These are phyloP conservation scores for Saturnispora dispora DNA, from an alignment of 805 yeast species.

Conservation along the genomic window DNA sequence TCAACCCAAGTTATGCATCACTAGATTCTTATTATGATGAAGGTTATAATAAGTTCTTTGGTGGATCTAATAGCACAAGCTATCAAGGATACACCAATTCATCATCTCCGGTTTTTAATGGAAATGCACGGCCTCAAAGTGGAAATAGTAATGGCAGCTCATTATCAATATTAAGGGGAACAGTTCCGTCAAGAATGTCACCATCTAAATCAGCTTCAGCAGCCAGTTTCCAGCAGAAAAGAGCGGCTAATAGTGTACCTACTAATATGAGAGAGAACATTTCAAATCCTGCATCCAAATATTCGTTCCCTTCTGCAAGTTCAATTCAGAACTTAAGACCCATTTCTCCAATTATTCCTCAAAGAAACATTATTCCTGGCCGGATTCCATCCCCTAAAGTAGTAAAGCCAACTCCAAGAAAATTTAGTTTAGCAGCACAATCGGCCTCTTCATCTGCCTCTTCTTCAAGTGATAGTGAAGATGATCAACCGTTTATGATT, in stretches of 20 bases:
- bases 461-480: neutral
- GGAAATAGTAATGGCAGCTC: neutral
- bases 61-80: neutral
- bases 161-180: neutral
- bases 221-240: neutral
- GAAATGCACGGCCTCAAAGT: neutral
- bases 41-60: slow-evolving; percentile 12
- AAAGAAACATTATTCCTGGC: neutral
- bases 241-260: neutral
- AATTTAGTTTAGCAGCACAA: neutral
- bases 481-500: slow-evolving; percentile 7
- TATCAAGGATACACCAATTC: neutral
- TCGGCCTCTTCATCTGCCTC: slow-evolving; percentile 1
- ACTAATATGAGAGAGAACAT: neutral
- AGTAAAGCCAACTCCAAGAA: neutral
- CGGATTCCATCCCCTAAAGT: neutral
- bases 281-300: neutral
- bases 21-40: slow-evolving; percentile 53
- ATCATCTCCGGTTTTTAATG: neutral
- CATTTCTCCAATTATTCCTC: neutral
- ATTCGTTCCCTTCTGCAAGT: neutral
- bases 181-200: neutral
- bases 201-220: neutral
- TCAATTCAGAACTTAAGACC: neutral
- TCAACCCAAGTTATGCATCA: slow-evolving; percentile 71